Percentiles rank a stretch among this genome's conserved stretches.
Evolutionary conservation across 768 basidiomycete species (phyloP).

Genomic region (Rhodotorula paludigena): DNA sequence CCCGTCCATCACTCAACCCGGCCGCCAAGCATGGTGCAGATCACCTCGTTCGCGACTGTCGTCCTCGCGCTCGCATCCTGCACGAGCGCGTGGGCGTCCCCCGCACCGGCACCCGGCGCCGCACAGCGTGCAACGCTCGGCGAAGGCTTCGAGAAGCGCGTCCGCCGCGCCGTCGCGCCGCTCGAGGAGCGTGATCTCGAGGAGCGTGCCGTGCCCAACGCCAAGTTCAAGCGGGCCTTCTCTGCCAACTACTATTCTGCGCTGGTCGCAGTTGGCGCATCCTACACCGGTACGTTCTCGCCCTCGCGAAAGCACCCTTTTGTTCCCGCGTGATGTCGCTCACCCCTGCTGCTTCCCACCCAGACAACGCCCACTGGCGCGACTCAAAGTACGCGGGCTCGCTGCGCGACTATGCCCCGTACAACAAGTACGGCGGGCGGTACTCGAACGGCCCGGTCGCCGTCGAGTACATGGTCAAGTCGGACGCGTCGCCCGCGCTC

Average conservation of each 20-base stretch:
- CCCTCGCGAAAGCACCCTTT: too few relatives aligned
- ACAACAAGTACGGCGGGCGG: slow-evolving; percentile 16
- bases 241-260: slow-evolving; percentile 15
- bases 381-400: background rate
- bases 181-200: background rate
- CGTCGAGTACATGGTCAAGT: slow-evolving; percentile 30
- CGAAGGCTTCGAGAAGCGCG: background rate
- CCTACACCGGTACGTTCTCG: slow-evolving; percentile 20
- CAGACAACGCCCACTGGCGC: slow-evolving; percentile 31
- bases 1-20: too few relatives aligned
- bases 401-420: slow-evolving; percentile 26
- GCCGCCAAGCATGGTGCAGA: background rate
- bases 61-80: background rate
- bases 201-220: background rate
- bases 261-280: slow-evolving; percentile 32
- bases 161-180: background rate
- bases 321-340: background rate
- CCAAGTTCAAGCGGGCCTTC: background rate
- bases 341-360: background rate
- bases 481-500: background rate
- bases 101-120: background rate
- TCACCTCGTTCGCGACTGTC: background rate
- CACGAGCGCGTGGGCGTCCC: background rate
- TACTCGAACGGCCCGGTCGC: slow-evolving; percentile 35
- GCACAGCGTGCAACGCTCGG: background rate